Evolutionary conservation across 805 yeast genomes (phyloP).

Genomic region (Candida namnaoensis): DNA sequence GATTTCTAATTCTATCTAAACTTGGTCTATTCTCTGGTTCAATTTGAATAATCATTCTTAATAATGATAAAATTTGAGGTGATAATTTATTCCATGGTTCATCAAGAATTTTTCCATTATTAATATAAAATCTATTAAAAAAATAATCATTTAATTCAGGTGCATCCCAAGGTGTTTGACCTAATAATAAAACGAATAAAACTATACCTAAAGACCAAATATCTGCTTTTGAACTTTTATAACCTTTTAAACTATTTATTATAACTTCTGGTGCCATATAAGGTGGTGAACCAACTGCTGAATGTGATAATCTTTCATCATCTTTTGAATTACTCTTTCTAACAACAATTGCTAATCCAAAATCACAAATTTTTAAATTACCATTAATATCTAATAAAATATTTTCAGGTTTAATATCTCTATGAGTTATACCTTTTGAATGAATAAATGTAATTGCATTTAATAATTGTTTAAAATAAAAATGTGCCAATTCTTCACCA

Average conservation of each 20-base stretch:
- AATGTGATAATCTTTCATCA: conserved; percentile 32
- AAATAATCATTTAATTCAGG: conserved; percentile 46
- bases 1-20: conserved; percentile 32
- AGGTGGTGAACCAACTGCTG: conserved; percentile 68
- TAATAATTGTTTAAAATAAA: conserved; percentile 58
- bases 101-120: conserved; percentile 35
- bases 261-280: conserved; percentile 73
- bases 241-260: conserved; percentile 26
- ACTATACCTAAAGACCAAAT: conserved; percentile 68
- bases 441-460: conserved; percentile 57
- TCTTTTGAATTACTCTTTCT: conserved; percentile 19
- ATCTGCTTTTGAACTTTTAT: conserved; percentile 51
- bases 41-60: conserved; percentile 44
- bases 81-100: conserved; percentile 52
- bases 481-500: conserved; percentile 55
- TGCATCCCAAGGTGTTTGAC: conserved; percentile 67
- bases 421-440: conserved; percentile 53
- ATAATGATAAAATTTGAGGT: conserved; percentile 36
- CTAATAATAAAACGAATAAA: conserved; percentile 51
- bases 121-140: conserved; percentile 28
- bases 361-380: conserved; percentile 66
- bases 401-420: conserved; percentile 66
- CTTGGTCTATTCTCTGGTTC: conserved; percentile 35
- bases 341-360: conserved; percentile 64
- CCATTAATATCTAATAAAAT: conserved; percentile 55